Evolutionary conservation across 371 early-diverging fungal genomes (phyloP), one percentile per base, ranked within the genome.

Genomic region (Umbelopsis sp.): DNA sequence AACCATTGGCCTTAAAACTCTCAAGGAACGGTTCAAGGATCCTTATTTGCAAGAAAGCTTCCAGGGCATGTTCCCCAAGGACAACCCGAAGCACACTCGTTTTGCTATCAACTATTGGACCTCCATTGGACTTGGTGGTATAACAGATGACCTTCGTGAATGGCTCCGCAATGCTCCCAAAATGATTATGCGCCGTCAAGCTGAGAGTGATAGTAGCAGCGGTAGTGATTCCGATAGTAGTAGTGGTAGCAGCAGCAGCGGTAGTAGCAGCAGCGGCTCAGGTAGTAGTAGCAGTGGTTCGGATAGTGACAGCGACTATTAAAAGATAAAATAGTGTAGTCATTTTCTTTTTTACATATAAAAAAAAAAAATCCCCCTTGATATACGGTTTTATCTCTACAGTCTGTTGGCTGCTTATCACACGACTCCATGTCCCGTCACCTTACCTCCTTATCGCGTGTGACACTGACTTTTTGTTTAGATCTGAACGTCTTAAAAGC

Each of bases 51-150:
- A 78, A 1, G 86, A 88, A 45, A 91, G 86, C 20, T 89, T 92
- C 69, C 81, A 83, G 10, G 97, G 96, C 35, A 78, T 98, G 79
- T 99, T 99, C 75, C 98, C 97, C 41, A 92, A 86, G 64, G 94
- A 94, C 70, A 91, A 91, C 69, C 93, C 96, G 45, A 87, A 91
- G 69, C 86, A 94, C 70, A 94, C 93, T 2, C 93, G 98, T 32
- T 98, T 98, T 76, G 96, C 98, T 44, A 97, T 99, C 88, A 99
- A 99, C 72, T 99, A 95, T 76, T 99, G 94, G 79, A 98, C 97
- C 0, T 91, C 92, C 73, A 97, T 99, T 75, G 95, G 94, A 20
- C 79, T 99, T 44, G 98, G 98, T 70, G 92, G 89, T 0, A 71
- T 99, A 63, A 98, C 99, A 1, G 97, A 96, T 45, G 96, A 96